Evolutionary conservation across 257 asterid genomes (phyloP), one percentile per base, ranked within the genome.

Genomic region (Ligustrum vulgare): DNA sequence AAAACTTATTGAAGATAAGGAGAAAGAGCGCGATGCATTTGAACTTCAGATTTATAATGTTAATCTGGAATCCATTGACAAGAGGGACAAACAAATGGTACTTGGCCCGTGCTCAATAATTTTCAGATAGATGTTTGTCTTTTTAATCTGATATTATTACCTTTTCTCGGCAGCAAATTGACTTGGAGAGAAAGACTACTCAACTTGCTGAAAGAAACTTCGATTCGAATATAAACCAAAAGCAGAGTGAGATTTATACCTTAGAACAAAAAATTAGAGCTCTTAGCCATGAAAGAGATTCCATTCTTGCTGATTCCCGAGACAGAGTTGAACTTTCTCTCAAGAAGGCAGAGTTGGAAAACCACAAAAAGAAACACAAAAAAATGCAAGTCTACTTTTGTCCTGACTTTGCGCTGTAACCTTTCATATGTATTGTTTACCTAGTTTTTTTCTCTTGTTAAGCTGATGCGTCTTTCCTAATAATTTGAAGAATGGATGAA

Each of bases 21-120:
- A 86, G 85, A 75, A 18, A n/a, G 94, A 87, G 72, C 91, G 89
- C 54, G 93, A 91, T 79, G 69, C 77, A 13, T 81, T 89, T 79
- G 99, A 94, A 79, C 71, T 20, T 78, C 78, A 86, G 80, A 77
- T 92, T 77, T 88, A 96, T 73, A 64, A 85, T 77, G 70, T 79
- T 72, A 86, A 91, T 86, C 77, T 91, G 76, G 77, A 88, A 54
- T 77, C 73, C 73, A 74, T 94, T 62, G 97, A 94, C 34, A 94
- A 91, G 89, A 92, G 91, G 83, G 98, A 92, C 73, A 89, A 82
- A 80, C 86, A 78, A 79, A 22, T 88, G 92, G 99, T 94, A 87
- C 73, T 80, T 69, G 43, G 70, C 70, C 68, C 66, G 72, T 69
- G 60, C 69, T 49, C 81, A 74, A 72, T 77, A 72, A 33, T 74